Conservation (phyloP, 306 rosid genomes). For the Astragalus glycyphyllos region DNA sequence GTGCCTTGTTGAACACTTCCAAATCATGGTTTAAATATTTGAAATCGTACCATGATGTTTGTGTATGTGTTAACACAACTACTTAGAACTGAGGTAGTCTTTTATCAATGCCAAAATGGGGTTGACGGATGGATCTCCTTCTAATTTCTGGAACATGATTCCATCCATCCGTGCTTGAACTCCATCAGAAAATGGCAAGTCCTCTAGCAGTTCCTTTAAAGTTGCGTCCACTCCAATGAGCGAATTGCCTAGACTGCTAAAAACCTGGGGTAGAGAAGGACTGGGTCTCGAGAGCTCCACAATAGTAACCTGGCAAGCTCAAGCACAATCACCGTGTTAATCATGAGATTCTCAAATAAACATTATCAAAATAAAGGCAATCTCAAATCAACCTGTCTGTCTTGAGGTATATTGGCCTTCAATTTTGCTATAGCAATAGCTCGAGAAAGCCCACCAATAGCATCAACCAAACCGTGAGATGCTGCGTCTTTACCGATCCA, state of each 20-base stretch:
- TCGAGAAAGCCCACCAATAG: constrained; percentile 87
- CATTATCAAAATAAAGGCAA: neutral
- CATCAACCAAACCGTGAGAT: constrained; percentile 83
- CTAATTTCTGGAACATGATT: constrained; percentile 78
- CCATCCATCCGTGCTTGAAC: constrained; percentile 97
- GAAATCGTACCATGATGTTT: no score
- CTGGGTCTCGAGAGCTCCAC: constrained; percentile 87
- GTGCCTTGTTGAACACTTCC: no score
- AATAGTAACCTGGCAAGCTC: constrained; percentile 69
- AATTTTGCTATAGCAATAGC: constrained; percentile 91
- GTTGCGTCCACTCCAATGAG: constrained; percentile 71
- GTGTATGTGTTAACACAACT: neutral
- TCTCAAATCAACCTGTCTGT: constrained; percentile 59
- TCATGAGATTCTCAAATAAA: constrained; percentile 23
- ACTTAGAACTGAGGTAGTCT: constrained; percentile 72
- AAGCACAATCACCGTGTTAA: no score
- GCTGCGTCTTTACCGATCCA: constrained; percentile 92
- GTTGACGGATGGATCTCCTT: constrained; percentile 67
- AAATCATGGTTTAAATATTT: no score
- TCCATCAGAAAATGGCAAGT: constrained; percentile 64
- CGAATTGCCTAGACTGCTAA: constrained; percentile 75
- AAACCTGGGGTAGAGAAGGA: constrained; percentile 72
- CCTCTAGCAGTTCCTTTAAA: constrained; percentile 61
- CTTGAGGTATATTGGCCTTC: constrained; percentile 92
- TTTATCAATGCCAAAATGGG: constrained; percentile 66